Conservation (phyloP, 176 grass and related monocot species). For the Neostapfia colusana region DNA sequence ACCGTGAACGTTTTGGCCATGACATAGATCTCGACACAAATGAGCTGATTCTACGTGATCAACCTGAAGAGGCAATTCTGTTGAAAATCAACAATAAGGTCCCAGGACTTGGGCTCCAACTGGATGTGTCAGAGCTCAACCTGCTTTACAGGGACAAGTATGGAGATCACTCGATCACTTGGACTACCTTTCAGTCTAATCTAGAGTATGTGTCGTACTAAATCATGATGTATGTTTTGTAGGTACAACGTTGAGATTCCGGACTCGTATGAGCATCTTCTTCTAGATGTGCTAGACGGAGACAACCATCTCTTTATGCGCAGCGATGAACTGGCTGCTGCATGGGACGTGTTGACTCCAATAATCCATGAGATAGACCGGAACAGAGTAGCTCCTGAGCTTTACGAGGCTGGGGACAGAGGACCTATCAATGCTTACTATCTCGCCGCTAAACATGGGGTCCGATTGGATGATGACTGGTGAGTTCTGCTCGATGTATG, state of each 20-base stretch:
- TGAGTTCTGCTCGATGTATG: conserved; percentile 12
- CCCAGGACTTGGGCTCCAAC: conserved; percentile 76
- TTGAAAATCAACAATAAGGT: conserved; percentile 95
- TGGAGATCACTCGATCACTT: neutral
- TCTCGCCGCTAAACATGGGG: conserved; percentile 84
- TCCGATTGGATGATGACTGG: conserved; percentile 81
- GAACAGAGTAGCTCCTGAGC: conserved; percentile 69
- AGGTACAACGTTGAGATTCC: conserved; percentile 86
- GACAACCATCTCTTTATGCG: conserved; percentile 95
- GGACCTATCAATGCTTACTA: conserved; percentile 88
- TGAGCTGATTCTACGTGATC: conserved; percentile 84
- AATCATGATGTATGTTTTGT: conserved; percentile 29
- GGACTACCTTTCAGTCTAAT: conserved; percentile 4
- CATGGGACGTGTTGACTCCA: conserved; percentile 76
- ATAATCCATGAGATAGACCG: conserved; percentile 73
- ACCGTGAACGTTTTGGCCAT: conserved; percentile 73
- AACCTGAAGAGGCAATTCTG: conserved; percentile 85
- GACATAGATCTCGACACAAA: conserved; percentile 87
- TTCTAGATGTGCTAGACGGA: conserved; percentile 84
- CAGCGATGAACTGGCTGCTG: conserved; percentile 83
- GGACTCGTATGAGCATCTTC: conserved; percentile 93
- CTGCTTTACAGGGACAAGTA: conserved; percentile 91
- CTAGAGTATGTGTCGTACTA: neutral
- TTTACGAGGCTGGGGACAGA: conserved; percentile 74
- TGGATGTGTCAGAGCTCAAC: conserved; percentile 96